Percentiles rank a stretch among this genome's conserved stretches.
These are phyloP conservation scores for Fusarium protoensiforme DNA, from an alignment of 2,329 filamentous ascomycete species.

Conservation along the genomic window DNA sequence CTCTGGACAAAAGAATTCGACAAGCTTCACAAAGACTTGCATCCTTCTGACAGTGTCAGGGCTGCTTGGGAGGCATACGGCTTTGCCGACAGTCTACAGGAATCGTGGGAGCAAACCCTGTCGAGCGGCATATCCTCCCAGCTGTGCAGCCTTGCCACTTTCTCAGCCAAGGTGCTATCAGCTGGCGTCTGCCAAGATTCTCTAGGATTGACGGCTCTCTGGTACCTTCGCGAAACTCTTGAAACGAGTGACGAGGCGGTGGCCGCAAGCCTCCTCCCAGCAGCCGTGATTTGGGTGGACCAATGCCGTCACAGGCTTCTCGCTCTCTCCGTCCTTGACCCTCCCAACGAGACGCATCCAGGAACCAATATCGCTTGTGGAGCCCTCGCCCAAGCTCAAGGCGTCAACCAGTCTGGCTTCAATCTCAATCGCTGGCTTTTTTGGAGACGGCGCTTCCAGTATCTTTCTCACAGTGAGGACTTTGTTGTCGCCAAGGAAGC, in stretches of 20 bases:
- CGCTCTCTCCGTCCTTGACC: background rate
- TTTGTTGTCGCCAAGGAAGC: background rate
- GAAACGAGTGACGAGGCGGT: background rate
- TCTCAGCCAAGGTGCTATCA: constrained; percentile 1
- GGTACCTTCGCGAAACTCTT: constrained; percentile 6
- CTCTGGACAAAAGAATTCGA: constrained; percentile 6
- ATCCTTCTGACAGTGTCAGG: no score
- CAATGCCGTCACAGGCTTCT: background rate
- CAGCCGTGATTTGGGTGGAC: constrained; percentile 3
- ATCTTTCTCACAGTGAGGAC: background rate
- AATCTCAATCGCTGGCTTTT: constrained; percentile 3
- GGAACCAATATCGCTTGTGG: fast-evolving
- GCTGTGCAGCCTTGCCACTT: background rate
- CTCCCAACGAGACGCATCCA: background rate
- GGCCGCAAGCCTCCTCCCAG: background rate
- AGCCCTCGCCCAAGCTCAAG: background rate
- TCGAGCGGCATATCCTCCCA: background rate
- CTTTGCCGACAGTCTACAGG: background rate
- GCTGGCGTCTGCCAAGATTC: background rate
- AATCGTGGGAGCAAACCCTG: background rate
- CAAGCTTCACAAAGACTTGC: background rate
- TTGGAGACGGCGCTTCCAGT: background rate
- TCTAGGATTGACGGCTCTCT: background rate
- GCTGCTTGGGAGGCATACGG: constrained; percentile 9
- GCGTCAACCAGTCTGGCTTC: background rate